phyloP scores from a whole-genome alignment of 2,329 filamentous ascomycete species.

The Leptodontidium sp. region DNA sequence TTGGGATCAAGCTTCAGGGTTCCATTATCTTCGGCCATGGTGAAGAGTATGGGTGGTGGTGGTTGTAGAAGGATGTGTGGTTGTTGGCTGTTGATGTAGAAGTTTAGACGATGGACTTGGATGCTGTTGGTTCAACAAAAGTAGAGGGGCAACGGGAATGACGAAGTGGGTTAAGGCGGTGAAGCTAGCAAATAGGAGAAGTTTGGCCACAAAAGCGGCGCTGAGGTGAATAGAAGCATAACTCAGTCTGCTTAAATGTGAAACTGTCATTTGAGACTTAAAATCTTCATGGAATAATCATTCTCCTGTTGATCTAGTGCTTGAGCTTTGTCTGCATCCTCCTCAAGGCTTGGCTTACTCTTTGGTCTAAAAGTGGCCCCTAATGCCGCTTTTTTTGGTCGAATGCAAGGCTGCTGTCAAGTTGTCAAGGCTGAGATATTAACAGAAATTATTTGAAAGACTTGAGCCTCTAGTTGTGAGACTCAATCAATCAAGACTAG shows the following conservation, averaged over 20 bases:
- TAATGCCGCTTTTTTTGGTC: not conserved
- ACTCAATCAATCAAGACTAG: not conserved
- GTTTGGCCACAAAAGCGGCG: constrained; percentile 2
- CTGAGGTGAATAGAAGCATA: no score
- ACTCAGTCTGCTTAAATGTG: no score
- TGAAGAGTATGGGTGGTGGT: constrained; percentile 17
- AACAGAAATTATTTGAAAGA: not conserved
- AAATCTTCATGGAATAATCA: not conserved
- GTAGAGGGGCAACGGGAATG: constrained; percentile 26
- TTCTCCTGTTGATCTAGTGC: not conserved
- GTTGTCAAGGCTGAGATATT: not conserved
- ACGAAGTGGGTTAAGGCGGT: constrained; percentile 27
- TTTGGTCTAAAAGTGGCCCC: not conserved
- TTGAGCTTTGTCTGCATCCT: not conserved
- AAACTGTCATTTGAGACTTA: no score
- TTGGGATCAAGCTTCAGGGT: constrained; percentile 74
- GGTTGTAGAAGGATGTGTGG: constrained; percentile 2
- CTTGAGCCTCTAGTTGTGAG: no score
- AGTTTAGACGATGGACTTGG: not conserved
- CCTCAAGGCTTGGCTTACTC: no score
- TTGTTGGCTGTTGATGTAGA: constrained; percentile 18
- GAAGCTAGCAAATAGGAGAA: constrained; percentile 19
- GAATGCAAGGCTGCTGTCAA: not conserved
- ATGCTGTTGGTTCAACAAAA: constrained; percentile 12
- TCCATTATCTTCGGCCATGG: constrained; percentile 41